Evolutionary conservation across 163 green algal genomes (phyloP), one percentile per base, ranked within the genome.

Genomic region (Coccomyxa subellipsoidea): DNA sequence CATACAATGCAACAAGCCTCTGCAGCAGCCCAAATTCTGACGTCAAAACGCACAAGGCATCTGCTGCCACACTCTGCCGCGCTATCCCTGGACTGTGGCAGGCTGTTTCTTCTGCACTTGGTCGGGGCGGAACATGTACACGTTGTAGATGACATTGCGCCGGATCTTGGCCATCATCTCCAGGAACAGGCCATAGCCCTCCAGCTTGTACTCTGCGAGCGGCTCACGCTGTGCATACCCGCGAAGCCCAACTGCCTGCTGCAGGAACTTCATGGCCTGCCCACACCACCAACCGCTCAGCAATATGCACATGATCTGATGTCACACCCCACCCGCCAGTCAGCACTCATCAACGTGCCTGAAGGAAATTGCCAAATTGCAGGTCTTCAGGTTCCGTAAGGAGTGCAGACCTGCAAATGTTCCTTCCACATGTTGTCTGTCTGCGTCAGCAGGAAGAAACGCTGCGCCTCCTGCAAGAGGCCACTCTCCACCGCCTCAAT

Each of bases 161-260:
- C 95, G 88, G 38, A 95, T 91, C 84, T 98, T 89, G 10, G 94
- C 94, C 88, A 94, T 97, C 92, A 99, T 98, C 84, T 98, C 95
- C 86, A 97, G 80, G 85, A 98, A 99, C 78, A 99, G 92, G 84
- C 98, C 95, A 89, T 98, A 99, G 0, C 94, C 96, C 89, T 99
- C 96, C 34, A 99, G 91, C 91, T 99, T 99, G 91, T 98, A 99
- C 92, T 99, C 97, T 21, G 93, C 97, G 39, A 99, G 90, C 0
- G 97, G 97, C 87, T 99, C 96, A 79, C 94, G 95, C 84, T 95
- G 91, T 0, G 91, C 94, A 76, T 97, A 97, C 10, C 96, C 96
- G 23, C 97, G 91, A 83, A 99, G 90, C 32, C 94, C 94, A 75
- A 99, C 94, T 27, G 95, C 96, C 90, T 85, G 70, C 7, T 85